Evolutionary conservation across 208 protist species (phyloP).

Genomic region (Phytomonas francai): DNA sequence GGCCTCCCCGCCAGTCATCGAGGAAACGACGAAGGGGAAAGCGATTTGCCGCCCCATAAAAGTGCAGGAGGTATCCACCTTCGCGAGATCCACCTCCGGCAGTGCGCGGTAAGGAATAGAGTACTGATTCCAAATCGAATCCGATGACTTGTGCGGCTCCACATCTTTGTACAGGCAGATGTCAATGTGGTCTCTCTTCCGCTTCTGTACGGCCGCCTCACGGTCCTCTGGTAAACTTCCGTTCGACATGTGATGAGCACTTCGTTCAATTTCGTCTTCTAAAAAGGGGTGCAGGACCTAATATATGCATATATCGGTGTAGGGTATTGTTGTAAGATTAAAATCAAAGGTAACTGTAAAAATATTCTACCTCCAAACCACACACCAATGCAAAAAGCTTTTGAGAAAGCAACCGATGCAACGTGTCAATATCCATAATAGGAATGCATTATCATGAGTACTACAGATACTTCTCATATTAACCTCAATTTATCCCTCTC

Average conservation of each 20-base stretch:
- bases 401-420: no score
- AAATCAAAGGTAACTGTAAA: no score
- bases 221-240: constrained; percentile 22
- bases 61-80: constrained; percentile 65
- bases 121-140: constrained; percentile 77
- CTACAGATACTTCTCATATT: neutral
- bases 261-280: neutral
- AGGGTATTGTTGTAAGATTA: neutral
- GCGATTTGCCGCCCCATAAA: constrained; percentile 73
- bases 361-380: no score
- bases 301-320: neutral
- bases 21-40: constrained; percentile 85
- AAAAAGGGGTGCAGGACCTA: neutral
- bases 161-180: constrained; percentile 83
- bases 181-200: constrained; percentile 89
- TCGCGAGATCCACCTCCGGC: constrained; percentile 70
- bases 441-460: neutral
- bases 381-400: no score
- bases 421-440: neutral
- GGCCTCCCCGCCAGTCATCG: constrained; percentile 87
- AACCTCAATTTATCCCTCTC: neutral
- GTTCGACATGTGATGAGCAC: neutral
- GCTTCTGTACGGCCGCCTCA: constrained; percentile 56
- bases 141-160: constrained; percentile 59
- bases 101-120: constrained; percentile 79